Evolutionary conservation across 106 monocot genomes (phyloP), one percentile per base, ranked within the genome.

Genomic region (Cymbidium sinense): DNA sequence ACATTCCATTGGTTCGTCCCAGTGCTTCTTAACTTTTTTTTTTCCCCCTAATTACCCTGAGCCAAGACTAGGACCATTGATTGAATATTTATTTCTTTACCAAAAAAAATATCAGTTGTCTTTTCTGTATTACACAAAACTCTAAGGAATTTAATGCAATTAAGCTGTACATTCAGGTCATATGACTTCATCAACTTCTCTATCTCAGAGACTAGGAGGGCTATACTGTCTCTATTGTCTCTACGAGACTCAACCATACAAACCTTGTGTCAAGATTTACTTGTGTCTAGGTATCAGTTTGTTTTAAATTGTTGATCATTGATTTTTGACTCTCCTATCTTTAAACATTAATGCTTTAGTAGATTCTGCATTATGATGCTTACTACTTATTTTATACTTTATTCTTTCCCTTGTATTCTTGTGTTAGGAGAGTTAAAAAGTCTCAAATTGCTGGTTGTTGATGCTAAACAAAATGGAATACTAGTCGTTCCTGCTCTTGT

Each of bases 161-260:
- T 47, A 37, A 29, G 28, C 28, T 75, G 75, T 44, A 29, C 64
- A 54, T 88, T 55, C 86, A 98, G 96, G 88, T 81, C 78, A 94
- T 76, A 89, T 99, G 84, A 61, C 77, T 77, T 87, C 85, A 34
- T 17, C 30, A 19, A 87, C 75, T 76, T 61, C 83, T 78, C 55
- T 94, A 21, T 83, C 88, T 10, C 76, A 78, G 77, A 90, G 87
- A 87, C 79, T 99, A 71, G 94, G 92, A 41, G 98, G 92, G 30
- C 83, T 99, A 15, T 99, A 99, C 86, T 99, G 94, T 82, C 92
- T 99, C 29, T 94, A 99, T 77, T 99, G 90, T 76, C 91, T 99
- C 43, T 86, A 99, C 77, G 87, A 87, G 71, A 86, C 86, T 27
- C 98, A 99, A 76, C 94, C 98, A 7, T 94, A 86, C 78, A 92